A percentile compares a stretch with the other conserved stretches of the same genome.
phyloP scores from a whole-genome alignment of 345 rosid species.

The sweet orange (Citrus sinensis) region DNA sequence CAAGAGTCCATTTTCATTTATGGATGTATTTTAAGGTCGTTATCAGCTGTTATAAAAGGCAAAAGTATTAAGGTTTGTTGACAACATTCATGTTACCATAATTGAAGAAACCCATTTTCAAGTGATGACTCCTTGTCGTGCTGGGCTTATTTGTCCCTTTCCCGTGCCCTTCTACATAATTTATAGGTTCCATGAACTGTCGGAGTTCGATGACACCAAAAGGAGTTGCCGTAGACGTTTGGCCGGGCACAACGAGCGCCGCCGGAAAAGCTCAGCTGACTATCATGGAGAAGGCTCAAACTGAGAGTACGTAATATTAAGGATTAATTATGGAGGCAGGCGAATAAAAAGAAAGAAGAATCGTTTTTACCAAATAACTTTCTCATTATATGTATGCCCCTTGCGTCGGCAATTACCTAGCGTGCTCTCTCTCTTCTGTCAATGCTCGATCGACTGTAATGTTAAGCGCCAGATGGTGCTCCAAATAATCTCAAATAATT shows the following conservation, averaged over 20 bases:
- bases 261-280: conserved; percentile 60
- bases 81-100: too few relatives aligned
- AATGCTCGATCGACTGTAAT: conserved; percentile 13
- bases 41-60: too few relatives aligned
- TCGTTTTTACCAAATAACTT: neutral
- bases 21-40: too few relatives aligned
- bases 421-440: conserved; percentile 97
- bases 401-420: neutral
- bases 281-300: conserved; percentile 42
- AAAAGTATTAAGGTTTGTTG: too few relatives aligned
- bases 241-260: conserved; percentile 89
- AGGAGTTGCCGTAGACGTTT: conserved; percentile 84
- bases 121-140: neutral
- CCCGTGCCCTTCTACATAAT: too few relatives aligned
- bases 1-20: conserved; percentile 1
- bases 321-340: neutral
- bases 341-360: neutral
- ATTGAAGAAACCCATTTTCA: too few relatives aligned
- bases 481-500: too few relatives aligned
- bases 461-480: too few relatives aligned
- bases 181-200: conserved; percentile 71
- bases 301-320: neutral
- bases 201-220: conserved; percentile 77
- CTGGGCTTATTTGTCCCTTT: neutral
- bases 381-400: neutral